Base-by-base conservation (phyloP, 768 basidiomycete species). In the Royoungia palumana region DNA sequence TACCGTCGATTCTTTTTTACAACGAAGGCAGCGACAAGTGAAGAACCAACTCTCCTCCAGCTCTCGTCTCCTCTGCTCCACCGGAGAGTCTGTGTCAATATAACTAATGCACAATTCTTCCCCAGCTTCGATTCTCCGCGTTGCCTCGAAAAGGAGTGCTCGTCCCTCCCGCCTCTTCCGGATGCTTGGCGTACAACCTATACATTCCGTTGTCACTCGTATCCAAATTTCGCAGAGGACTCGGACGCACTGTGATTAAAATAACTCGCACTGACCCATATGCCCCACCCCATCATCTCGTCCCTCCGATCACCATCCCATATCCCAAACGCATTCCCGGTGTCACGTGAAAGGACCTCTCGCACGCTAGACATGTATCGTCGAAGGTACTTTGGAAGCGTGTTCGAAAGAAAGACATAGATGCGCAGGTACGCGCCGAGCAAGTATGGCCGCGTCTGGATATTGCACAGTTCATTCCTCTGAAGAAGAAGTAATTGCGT, bases 271-370 rank as follows among this genome's bases (percentile, higher is more conserved):
- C 74, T 75, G 6, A 76, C 63, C 64, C 81, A 85, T 53, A 83
- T 70, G 5, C 75, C 80, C 77, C 81, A 87, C 20, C 83, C 83
- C 17, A 85, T 60, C 82, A 84, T 80, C 63, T 82, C 81, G 41
- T 69, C 50, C 68, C 66, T 47, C 64, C 64, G 25, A 64, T 71
- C 67, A 62, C 76, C 60, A 51, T 85, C 82, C 80, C 80, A 86
- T 39, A 87, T 75, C 14, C 84, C 85, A 51, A 87, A 86, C 8
- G 80, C 75, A 53, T 86, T 86, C 19, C 83, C 83, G 20, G 77
- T 74, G 50, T 85, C 83, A 12, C 83, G 75, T 14, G 74, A 74
- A 16, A 85, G 66, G 10, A 83, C 66, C 2, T 70, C 74, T n/a
- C 83, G 77, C 27, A 80, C 71, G 9, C 73, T 72, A 10, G 69